phyloP scores from a whole-genome alignment of 805 yeast species.

The Alloascoidea africana region DNA sequence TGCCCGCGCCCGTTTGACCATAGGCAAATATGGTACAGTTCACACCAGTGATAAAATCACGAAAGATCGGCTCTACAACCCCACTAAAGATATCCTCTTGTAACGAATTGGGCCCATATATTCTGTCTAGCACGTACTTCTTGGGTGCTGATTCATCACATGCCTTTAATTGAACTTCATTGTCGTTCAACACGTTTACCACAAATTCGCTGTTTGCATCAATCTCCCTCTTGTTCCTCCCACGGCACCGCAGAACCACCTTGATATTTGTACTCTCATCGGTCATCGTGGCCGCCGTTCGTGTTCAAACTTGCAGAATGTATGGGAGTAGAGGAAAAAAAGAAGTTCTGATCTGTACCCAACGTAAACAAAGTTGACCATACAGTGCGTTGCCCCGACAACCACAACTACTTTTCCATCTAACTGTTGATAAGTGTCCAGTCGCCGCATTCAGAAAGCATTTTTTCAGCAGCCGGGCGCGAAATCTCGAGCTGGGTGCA shows the following conservation, averaged over 20 bases:
- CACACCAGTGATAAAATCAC: neutral
- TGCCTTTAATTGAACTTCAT: neutral
- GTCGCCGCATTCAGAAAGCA: neutral
- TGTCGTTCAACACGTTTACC: slow-evolving; percentile 31
- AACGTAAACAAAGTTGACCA: too few species aligned
- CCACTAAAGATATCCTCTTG: neutral
- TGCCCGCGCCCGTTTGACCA: slow-evolving; percentile 75
- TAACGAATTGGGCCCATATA: neutral
- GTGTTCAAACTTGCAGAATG: too few species aligned
- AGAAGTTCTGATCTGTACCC: too few species aligned
- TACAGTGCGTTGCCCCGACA: too few species aligned
- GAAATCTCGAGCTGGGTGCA: neutral
- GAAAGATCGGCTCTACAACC: slow-evolving; percentile 1
- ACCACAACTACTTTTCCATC: too few species aligned
- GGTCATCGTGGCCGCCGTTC: too few species aligned
- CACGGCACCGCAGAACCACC: slow-evolving; percentile 54
- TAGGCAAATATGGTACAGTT: slow-evolving; percentile 63
- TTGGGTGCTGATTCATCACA: neutral
- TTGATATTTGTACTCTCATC: slow-evolving; percentile 43
- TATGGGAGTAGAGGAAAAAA: too few species aligned
- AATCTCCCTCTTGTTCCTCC: slow-evolving; percentile 42
- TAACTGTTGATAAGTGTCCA: neutral
- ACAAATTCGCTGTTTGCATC: slow-evolving; percentile 43
- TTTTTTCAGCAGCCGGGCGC: neutral
- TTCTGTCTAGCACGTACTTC: neutral